phyloP scores from a whole-genome alignment of 2,329 filamentous ascomycete genomes.

The Alternaria panax region DNA sequence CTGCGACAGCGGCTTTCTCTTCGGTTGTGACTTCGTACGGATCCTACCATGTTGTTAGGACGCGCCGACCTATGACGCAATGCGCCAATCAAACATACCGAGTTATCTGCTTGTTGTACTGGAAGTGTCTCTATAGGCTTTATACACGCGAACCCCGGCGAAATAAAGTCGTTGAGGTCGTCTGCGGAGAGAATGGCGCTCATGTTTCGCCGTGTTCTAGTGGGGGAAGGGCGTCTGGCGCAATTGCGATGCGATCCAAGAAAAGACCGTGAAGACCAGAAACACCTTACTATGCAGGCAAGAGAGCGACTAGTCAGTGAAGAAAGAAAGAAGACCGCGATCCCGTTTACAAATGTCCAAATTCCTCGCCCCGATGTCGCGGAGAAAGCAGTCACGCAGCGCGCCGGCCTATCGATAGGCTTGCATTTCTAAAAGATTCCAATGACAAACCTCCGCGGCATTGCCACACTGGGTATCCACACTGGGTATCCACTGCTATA shows the following conservation, averaged over 20 bases:
- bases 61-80: slow-evolving; percentile 23
- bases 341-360: slow-evolving; percentile 13
- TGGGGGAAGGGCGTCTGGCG: slow-evolving; percentile 25
- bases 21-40: slow-evolving; percentile 91
- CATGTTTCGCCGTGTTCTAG: slow-evolving; percentile 63
- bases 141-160: slow-evolving; percentile 95
- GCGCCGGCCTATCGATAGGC: slow-evolving; percentile 44
- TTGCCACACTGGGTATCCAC: slow-evolving; percentile 27
- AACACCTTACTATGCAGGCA: neutral
- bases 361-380: slow-evolving; percentile 23
- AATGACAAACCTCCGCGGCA: slow-evolving; percentile 28
- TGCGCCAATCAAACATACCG: slow-evolving; percentile 46
- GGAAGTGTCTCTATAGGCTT: slow-evolving; percentile 96
- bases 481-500: slow-evolving; percentile 5
- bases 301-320: neutral
- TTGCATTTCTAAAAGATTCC: slow-evolving; percentile 26
- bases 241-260: slow-evolving; percentile 1
- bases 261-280: neutral
- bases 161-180: slow-evolving; percentile 99
- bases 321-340: slow-evolving; percentile 7
- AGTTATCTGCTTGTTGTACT: slow-evolving; percentile 54
- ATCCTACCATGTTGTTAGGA: slow-evolving; percentile 54
- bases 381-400: slow-evolving; percentile 28
- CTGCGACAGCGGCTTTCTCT: slow-evolving; percentile 68
- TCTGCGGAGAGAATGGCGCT: slow-evolving; percentile 96